Conservation (phyloP, 192 early-diverging fungal genomes). For the Mortierella alpina region DNA sequence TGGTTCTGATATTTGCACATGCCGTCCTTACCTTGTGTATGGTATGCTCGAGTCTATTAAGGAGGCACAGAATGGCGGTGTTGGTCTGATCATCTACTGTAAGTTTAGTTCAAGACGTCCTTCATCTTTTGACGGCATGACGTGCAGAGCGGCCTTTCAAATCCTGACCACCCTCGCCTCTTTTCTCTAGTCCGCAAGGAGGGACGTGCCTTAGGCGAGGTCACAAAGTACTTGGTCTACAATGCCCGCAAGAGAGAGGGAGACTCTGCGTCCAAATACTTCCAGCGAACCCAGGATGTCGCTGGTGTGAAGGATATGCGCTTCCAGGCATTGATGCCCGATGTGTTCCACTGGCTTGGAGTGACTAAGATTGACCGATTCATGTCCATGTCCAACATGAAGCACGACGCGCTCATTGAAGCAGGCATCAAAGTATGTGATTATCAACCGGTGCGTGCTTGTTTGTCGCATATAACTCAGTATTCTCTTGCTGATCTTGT, state of each 20-base stretch:
- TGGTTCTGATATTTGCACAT: slow-evolving; percentile 89
- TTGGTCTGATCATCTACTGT: slow-evolving; percentile 95
- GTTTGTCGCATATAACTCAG: background rate
- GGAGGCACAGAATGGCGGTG: slow-evolving; percentile 90
- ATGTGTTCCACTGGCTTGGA: slow-evolving; percentile 96
- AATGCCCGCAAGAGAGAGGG: slow-evolving; percentile 92
- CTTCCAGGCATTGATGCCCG: slow-evolving; percentile 97
- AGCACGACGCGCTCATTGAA: slow-evolving; percentile 92
- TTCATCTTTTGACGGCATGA: background rate
- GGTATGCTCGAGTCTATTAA: slow-evolving; percentile 92
- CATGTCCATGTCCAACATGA: slow-evolving; percentile 75
- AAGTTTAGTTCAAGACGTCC: slow-evolving; percentile 23
- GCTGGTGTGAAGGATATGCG: slow-evolving; percentile 82
- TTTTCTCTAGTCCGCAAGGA: slow-evolving; percentile 84
- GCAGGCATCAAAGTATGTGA: slow-evolving; percentile 68
- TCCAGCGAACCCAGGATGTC: slow-evolving; percentile 74
- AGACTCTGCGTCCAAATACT: slow-evolving; percentile 92
- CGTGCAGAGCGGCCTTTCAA: background rate
- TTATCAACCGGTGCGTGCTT: background rate
- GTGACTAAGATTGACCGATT: slow-evolving; percentile 93
- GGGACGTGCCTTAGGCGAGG: slow-evolving; percentile 93
- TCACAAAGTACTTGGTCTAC: slow-evolving; percentile 96
- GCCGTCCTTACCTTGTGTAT: slow-evolving; percentile 84
- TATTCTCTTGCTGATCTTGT: background rate
- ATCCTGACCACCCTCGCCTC: background rate